Base-by-base conservation (phyloP, 768 basidiomycete genomes). In the Paxillus involutus region DNA sequence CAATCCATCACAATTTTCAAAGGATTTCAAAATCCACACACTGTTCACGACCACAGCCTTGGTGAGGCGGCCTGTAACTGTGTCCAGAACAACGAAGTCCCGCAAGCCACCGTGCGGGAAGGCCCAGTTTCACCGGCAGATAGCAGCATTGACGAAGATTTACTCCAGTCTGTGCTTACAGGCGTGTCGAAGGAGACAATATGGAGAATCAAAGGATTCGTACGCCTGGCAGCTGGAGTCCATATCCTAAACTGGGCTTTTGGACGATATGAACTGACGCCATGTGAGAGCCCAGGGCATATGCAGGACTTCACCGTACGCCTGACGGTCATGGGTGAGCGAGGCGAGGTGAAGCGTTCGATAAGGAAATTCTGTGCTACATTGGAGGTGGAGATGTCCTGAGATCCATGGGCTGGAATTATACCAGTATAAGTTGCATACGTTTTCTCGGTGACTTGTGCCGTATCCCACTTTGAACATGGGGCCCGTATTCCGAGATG, bases 191-290 rank as follows among this genome's bases (percentile, higher is more conserved):
- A 87, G 58, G 91, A 92, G 63, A 70, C 73, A 1, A 73, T 91
- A 9, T 94, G 88, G 83, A 73, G 89, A 58, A 86, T 95, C 33
- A 98, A 98, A 65, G 95, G 94, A 16, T 92, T 94, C 62, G 77
- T 95, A 21, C 79, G 79, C 37, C 67, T 91, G 6, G 59, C 59
- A 24, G 59, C 63, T 3, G 70, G 73, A 8, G 61, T 71, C 58
- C 67, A 78, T 64, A 88, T 94, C 55, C 62, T 96, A 54, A 98
- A 98, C 66, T 98, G 93, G 92, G 94, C 94, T 7, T 98, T 97
- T 72, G 91, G 91, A 13, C 81, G 94, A 39, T 86, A 81, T 65
- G 91, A 94, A 26, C 71, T 88, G 39, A 78, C 85, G 11, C 74
- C 68, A 36, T 68, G 68, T 1, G 70, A 71, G n/a, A 49, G 54